Base-by-base conservation (phyloP, 1,284 basidiomycete species). In the Schizopora paradoxa region DNA sequence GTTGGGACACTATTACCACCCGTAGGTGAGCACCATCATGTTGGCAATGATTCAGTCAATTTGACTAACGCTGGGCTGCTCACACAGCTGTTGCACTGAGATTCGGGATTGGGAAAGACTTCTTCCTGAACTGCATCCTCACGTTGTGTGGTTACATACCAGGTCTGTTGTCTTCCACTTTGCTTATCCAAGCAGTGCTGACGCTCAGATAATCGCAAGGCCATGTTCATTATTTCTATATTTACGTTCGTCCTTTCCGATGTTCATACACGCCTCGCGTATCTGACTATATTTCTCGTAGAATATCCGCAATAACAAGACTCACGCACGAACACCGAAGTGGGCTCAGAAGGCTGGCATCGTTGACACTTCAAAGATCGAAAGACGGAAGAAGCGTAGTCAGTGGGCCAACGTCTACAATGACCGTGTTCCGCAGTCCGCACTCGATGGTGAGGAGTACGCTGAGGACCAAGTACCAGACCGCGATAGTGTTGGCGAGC, bases 241-340 rank as follows among this genome's bases (percentile, higher is more conserved):
- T 94, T 52, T 86, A 87, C 72, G 84, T 84, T 58, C 31, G 57
- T 38, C 38, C 31, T 33, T 16, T n/a, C 32, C 21, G 41, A 28
- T 29, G n/a, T 39, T n/a, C 34, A 5, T 38, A 34, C 21, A 22
- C 23, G 18, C 21, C 40, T 29, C 41, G 23, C 32, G 7, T 29
- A 35, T 31, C 47, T 41, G 36, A 6, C 22, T 5, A 21, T 1
- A 21, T 40, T 18, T 44, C 40, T 18, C 27, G 28, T 65, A 96
- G 81, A 96, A 95, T 67, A 83, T 98, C 55, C 77, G 94, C 44
- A 97, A 97, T 70, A 97, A 97, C 73, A 90, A 93, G 71, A 94
- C 82, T 57, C 76, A 87, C 59, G 73, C 77, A 22, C 83, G 94
- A 47, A 96, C 93, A 18, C 94, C 94, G 13, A 92, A 95, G 61